Evolutionary conservation across 2,329 filamentous ascomycete species (phyloP).

Genomic region (Exserohilum rostratum): DNA sequence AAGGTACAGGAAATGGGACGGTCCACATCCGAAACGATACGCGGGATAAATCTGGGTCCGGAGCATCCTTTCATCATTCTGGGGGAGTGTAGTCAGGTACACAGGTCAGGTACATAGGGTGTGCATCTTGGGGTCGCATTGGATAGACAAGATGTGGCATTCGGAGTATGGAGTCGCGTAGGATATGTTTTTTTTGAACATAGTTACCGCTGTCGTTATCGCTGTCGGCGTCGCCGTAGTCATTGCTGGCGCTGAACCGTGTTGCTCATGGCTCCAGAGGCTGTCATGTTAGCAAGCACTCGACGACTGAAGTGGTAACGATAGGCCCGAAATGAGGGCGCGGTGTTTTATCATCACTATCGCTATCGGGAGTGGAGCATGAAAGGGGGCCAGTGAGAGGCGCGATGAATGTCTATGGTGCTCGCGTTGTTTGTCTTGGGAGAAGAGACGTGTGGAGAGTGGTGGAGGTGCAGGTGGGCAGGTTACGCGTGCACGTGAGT

Average conservation of each 20-base stretch:
- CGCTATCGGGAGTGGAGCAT: not conserved
- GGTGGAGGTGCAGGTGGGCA: not conserved
- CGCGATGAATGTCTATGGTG: not conserved
- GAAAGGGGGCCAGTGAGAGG: not conserved
- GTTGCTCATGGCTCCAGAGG: not conserved
- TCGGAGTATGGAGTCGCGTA: not conserved
- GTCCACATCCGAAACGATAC: not conserved
- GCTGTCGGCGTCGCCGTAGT: too few species aligned
- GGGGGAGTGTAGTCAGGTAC: not conserved
- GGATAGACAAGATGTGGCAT: not conserved
- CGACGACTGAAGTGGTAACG: not conserved
- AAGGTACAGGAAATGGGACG: not conserved
- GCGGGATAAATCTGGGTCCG: not conserved
- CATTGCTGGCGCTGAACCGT: not conserved
- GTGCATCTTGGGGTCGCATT: not conserved
- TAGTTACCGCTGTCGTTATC: too few species aligned
- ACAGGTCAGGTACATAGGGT: too few species aligned
- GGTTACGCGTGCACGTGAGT: slow-evolving; percentile 9
- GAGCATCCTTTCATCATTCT: slow-evolving; percentile 1
- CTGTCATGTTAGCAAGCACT: not conserved
- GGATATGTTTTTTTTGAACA: not conserved
- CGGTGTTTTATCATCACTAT: not conserved
- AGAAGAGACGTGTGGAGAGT: not conserved
- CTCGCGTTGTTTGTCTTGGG: not conserved
- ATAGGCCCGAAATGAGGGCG: not conserved